Evolutionary conservation across 2,329 filamentous ascomycete genomes (phyloP).

Genomic region (Thyridium curvatum): DNA sequence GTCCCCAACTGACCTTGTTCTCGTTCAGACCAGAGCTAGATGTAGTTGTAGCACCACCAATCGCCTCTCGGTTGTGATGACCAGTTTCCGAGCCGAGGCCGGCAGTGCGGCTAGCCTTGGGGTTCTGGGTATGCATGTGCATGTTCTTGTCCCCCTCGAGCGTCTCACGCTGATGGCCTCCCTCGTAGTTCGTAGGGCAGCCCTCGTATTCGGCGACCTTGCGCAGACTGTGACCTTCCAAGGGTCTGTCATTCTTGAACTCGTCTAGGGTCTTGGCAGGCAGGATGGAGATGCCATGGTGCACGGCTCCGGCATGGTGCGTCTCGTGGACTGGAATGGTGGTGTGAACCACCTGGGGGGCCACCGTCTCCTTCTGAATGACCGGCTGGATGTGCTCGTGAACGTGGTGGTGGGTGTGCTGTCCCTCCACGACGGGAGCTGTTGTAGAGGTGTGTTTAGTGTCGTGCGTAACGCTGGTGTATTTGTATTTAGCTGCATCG

Average conservation of each 20-base stretch:
- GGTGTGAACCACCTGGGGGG: conserved; percentile 64
- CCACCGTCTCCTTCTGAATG: conserved; percentile 62
- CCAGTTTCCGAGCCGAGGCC: no score
- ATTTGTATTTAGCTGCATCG: conserved; percentile 49
- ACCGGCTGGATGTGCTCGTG: conserved; percentile 67
- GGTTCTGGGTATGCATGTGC: conserved; percentile 7
- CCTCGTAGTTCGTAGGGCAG: conserved; percentile 45
- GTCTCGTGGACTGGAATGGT: conserved; percentile 67
- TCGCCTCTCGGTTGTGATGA: no score
- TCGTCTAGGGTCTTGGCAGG: conserved; percentile 60
- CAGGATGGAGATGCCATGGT: conserved; percentile 58
- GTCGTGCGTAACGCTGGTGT: conserved; percentile 37
- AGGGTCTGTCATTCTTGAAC: conserved; percentile 46
- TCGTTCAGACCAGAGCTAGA: no score
- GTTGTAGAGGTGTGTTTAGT: conserved; percentile 41
- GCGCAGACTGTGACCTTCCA: conserved; percentile 47
- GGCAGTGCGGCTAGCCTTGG: neutral
- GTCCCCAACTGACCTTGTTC: no score
- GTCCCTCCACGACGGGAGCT: conserved; percentile 45
- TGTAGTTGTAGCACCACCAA: no score
- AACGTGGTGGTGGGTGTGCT: conserved; percentile 51
- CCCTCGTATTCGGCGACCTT: conserved; percentile 50
- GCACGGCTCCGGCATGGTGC: conserved; percentile 60
- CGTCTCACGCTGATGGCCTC: conserved; percentile 6
- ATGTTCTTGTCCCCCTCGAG: conserved; percentile 7